These are phyloP conservation scores for Bipolaris bicolor DNA, from an alignment of 2,329 filamentous ascomycete genomes.

Conservation along the genomic window DNA sequence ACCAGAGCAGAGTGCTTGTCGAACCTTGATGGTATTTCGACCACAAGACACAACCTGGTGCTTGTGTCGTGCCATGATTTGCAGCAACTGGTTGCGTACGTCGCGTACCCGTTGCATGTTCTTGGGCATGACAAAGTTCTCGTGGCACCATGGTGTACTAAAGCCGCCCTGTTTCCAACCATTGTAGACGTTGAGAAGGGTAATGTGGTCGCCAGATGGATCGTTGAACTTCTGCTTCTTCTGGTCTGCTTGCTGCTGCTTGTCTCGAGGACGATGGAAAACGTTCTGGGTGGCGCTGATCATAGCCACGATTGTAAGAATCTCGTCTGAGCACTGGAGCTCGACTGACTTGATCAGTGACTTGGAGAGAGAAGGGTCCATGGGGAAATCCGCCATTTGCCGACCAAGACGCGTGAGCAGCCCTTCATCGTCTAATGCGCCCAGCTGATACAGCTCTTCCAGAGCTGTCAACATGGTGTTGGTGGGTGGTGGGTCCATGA, in stretches of 20 bases:
- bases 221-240: slow-evolving; percentile 99
- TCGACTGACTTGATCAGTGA: slow-evolving; percentile 87
- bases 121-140: slow-evolving; percentile 95
- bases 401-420: slow-evolving; percentile 87
- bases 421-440: slow-evolving; percentile 92
- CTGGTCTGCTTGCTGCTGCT: slow-evolving; percentile 93
- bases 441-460: slow-evolving; percentile 92
- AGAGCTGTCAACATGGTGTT: slow-evolving; percentile 97
- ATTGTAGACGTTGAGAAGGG: slow-evolving; percentile 94
- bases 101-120: slow-evolving; percentile 89
- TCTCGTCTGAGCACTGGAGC: slow-evolving; percentile 87
- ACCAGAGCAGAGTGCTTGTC: slow-evolving; percentile 86
- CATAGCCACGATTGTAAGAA: slow-evolving; percentile 79
- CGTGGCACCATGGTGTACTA: slow-evolving; percentile 90
- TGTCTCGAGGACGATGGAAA: slow-evolving; percentile 97
- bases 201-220: slow-evolving; percentile 90
- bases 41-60: slow-evolving; percentile 85
- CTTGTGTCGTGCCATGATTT: slow-evolving; percentile 92
- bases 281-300: slow-evolving; percentile 78
- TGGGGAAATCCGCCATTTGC: slow-evolving; percentile 98
- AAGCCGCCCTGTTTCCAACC: slow-evolving; percentile 88
- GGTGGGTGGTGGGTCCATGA: slow-evolving; percentile 97
- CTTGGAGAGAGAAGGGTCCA: slow-evolving; percentile 93
- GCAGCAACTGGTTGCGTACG: slow-evolving; percentile 87
- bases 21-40: slow-evolving; percentile 82